Evolutionary conservation across 345 rosid genomes (phyloP).

Genomic region (Corchorus olitorius): DNA sequence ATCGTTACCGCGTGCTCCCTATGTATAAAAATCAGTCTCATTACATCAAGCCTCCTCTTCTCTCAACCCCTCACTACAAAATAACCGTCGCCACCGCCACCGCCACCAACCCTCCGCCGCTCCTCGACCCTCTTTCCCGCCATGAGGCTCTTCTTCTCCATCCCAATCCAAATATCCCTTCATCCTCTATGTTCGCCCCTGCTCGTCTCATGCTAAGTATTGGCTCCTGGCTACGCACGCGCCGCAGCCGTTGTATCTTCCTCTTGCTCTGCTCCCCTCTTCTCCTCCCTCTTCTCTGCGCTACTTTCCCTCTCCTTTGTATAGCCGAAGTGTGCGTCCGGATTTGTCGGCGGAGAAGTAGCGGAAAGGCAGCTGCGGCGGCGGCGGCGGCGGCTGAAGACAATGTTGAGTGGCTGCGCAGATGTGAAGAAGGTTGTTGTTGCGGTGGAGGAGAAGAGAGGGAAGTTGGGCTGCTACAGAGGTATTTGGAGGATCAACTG

Average conservation of each 20-base stretch:
- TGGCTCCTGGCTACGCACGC: conserved; percentile 42
- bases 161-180: neutral
- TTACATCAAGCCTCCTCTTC: neutral
- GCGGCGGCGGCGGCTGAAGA: conserved; percentile 23
- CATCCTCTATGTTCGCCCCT: conserved; percentile 19
- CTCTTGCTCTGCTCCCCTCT: conserved; percentile 62
- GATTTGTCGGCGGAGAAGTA: conserved; percentile 30
- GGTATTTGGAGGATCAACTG: conserved; percentile 74
- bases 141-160: conserved; percentile 16
- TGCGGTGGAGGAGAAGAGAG: conserved; percentile 32
- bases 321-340: conserved; percentile 48
- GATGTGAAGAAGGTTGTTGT: conserved; percentile 57
- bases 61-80: conserved; percentile 15
- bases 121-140: neutral
- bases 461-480: conserved; percentile 49
- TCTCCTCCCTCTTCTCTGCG: conserved; percentile 55
- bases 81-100: neutral
- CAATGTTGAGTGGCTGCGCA: conserved; percentile 40
- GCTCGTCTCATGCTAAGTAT: conserved; percentile 47
- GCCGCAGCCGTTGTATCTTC: conserved; percentile 48
- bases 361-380: conserved; percentile 13
- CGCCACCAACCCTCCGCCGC: neutral
- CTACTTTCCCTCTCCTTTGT: conserved; percentile 53
- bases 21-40: neutral
- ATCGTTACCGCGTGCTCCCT: neutral